Evolutionary conservation across 495 filamentous ascomycete species (phyloP).

Genomic region (Pyronema omphalodes): DNA sequence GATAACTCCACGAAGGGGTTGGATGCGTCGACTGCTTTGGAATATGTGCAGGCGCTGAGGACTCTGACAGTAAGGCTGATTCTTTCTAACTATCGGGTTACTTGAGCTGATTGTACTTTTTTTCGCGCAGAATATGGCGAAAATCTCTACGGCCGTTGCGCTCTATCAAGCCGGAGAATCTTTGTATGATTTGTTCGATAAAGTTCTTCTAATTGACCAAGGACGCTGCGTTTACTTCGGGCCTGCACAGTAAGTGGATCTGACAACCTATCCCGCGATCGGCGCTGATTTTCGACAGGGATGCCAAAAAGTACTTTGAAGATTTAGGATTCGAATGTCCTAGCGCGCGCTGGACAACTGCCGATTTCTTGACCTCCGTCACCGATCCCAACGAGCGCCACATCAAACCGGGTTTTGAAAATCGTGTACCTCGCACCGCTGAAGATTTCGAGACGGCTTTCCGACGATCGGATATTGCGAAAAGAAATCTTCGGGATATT

Average conservation of each 20-base stretch:
- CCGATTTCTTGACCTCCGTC: conserved; percentile 52
- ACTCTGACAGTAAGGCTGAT: conserved; percentile 33
- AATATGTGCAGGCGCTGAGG: conserved; percentile 43
- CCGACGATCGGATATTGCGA: conserved; percentile 26
- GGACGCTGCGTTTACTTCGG: conserved; percentile 50
- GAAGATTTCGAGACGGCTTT: conserved; percentile 41
- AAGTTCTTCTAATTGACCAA: conserved; percentile 49
- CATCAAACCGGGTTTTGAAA: conserved; percentile 39
- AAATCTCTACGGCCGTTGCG: conserved; percentile 42
- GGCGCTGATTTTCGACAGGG: neutral
- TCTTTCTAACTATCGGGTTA: no score
- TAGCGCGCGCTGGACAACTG: conserved; percentile 40
- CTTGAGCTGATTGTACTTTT: no score
- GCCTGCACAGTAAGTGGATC: conserved; percentile 25
- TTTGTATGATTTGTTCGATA: conserved; percentile 52
- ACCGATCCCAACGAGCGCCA: conserved; percentile 44
- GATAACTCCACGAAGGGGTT: conserved; percentile 53
- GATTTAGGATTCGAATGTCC: conserved; percentile 42
- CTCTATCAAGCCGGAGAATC: conserved; percentile 57
- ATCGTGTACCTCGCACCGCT: conserved; percentile 39
- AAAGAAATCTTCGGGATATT: conserved; percentile 28
- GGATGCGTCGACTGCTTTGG: conserved; percentile 45
- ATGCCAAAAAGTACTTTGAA: conserved; percentile 45
- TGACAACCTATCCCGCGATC: neutral
- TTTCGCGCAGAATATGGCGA: conserved; percentile 31